These are phyloP conservation scores for Quercus wislizeni DNA, from an alignment of 306 rosid species.

Conservation along the genomic window DNA sequence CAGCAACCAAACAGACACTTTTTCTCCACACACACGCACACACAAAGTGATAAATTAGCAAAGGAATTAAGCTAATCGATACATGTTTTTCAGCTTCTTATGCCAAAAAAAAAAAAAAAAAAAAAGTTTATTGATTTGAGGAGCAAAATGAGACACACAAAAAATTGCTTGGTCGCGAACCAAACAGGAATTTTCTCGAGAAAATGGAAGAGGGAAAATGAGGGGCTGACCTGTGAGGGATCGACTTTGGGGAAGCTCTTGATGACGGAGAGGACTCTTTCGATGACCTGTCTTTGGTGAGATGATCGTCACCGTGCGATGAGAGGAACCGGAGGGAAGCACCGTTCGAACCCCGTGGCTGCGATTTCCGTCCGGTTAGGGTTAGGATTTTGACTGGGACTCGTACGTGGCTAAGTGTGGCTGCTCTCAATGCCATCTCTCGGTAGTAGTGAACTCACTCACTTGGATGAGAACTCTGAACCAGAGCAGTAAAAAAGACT, in stretches of 20 bases:
- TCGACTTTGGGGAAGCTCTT: slow-evolving; percentile 86
- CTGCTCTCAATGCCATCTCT: slow-evolving; percentile 76
- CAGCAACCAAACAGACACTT: slow-evolving; percentile 11
- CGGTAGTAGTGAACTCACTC: neutral
- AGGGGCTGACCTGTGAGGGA: slow-evolving; percentile 64
- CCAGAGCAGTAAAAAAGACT: no score
- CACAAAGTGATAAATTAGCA: no score
- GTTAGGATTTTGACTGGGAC: slow-evolving; percentile 45
- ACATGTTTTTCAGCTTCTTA: no score
- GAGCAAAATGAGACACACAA: neutral
- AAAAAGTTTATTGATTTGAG: neutral
- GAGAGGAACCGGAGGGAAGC: slow-evolving; percentile 59
- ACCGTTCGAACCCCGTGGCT: neutral
- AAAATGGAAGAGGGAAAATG: neutral
- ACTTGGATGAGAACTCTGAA: no score
- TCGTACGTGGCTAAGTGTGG: slow-evolving; percentile 80
- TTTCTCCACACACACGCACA: no score
- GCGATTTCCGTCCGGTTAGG: slow-evolving; percentile 29
- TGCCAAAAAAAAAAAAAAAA: no score
- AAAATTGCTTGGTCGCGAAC: neutral
- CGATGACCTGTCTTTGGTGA: slow-evolving; percentile 59
- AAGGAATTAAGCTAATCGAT: no score
- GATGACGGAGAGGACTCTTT: slow-evolving; percentile 83
- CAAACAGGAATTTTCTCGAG: neutral
- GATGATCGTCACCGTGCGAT: slow-evolving; percentile 71